phyloP scores from a whole-genome alignment of 805 yeast genomes.

The Nakazawaea sp. region DNA sequence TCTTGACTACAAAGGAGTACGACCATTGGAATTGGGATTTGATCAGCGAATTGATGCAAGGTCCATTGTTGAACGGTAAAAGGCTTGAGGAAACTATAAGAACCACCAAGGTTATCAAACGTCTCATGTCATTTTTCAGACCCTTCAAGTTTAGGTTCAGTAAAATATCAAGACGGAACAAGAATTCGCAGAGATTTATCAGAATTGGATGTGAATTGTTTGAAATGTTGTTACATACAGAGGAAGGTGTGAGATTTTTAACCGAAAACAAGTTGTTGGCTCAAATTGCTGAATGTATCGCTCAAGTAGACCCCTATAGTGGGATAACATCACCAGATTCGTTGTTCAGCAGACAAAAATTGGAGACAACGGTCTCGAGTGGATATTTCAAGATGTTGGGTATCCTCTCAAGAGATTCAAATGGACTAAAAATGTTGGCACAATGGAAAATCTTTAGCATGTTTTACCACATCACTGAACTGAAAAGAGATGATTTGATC shows the following conservation, averaged over 20 bases:
- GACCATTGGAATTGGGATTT: conserved; percentile 85
- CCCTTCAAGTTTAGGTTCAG: conserved; percentile 87
- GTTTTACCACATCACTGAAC: conserved; percentile 61
- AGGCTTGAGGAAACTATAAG: conserved; percentile 71
- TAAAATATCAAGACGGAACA: conserved; percentile 36
- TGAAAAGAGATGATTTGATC: conserved; percentile 51
- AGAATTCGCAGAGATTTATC: conserved; percentile 49
- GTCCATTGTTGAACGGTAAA: conserved; percentile 70
- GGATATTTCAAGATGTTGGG: conserved; percentile 84
- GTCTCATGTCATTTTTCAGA: conserved; percentile 79
- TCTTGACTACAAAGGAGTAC: conserved; percentile 71
- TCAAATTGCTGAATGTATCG: conserved; percentile 84
- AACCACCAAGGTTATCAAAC: conserved; percentile 79
- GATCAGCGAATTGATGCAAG: conserved; percentile 65
- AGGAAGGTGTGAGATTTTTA: conserved; percentile 62
- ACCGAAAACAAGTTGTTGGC: conserved; percentile 73
- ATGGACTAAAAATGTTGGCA: conserved; percentile 65
- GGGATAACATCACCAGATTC: conserved; percentile 73
- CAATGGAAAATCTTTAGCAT: conserved; percentile 84
- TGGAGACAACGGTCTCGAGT: conserved; percentile 56
- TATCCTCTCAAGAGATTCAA: conserved; percentile 46
- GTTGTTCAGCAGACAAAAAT: conserved; percentile 51
- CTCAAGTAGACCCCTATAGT: conserved; percentile 75
- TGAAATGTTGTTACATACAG: conserved; percentile 51
- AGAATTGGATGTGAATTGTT: conserved; percentile 73